Conservation (phyloP, 768 basidiomycete genomes). For the Rhizopogon salebrosus region DNA sequence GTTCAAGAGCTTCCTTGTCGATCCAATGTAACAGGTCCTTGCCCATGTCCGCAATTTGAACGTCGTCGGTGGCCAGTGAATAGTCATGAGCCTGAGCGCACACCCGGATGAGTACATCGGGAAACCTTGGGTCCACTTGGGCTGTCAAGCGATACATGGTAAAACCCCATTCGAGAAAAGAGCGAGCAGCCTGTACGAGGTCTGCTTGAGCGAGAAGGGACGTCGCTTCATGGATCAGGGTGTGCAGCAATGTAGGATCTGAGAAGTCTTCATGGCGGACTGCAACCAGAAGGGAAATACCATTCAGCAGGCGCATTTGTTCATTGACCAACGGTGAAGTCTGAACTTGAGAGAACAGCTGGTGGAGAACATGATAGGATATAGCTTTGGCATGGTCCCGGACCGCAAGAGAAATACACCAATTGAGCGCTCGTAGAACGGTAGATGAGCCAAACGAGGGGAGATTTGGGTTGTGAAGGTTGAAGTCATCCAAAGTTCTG, state of each 20-base stretch:
- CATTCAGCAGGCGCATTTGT: conserved; percentile 69
- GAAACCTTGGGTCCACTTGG: conserved; percentile 46
- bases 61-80: conserved; percentile 27
- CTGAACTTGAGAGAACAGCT: conserved; percentile 64
- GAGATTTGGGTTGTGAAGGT: conserved; percentile 58
- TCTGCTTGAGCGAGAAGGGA: conserved; percentile 65
- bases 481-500: conserved; percentile 43
- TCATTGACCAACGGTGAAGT: conserved; percentile 75
- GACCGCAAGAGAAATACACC: conserved; percentile 45
- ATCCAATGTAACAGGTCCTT: conserved; percentile 57
- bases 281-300: conserved; percentile 70
- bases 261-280: conserved; percentile 50
- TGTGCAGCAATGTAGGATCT: conserved; percentile 56
- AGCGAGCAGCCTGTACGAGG: conserved; percentile 63
- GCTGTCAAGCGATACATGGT: conserved; percentile 37
- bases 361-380: conserved; percentile 74
- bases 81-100: conserved; percentile 57
- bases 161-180: conserved; percentile 77
- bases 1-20: conserved; percentile 43
- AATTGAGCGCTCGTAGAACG: conserved; percentile 52
- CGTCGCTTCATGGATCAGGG: conserved; percentile 62
- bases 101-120: conserved; percentile 67
- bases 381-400: conserved; percentile 47
- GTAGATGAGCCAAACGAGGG: conserved; percentile 49
- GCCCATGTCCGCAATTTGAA: conserved; percentile 31